Evolutionary conservation across 2,329 filamentous ascomycete genomes (phyloP), one percentile per base, ranked within the genome.

Genomic region (Phialocephala sp.): DNA sequence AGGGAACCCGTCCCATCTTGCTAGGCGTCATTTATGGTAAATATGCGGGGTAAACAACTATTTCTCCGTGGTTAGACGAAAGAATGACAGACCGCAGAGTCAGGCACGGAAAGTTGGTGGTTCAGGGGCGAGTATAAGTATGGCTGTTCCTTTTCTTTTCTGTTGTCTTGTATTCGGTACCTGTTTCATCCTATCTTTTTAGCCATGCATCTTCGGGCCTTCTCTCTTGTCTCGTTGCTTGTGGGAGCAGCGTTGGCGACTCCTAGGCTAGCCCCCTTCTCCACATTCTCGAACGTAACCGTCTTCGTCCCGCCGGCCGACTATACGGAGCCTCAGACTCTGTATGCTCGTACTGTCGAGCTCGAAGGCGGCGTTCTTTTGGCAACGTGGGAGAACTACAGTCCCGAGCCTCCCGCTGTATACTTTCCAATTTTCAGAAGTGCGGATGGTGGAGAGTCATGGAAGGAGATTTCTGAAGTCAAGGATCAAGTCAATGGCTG

Each of bases 401-500:
- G 81, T 20, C 83, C 82, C 8, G 81, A 88, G 71, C 85, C 84
- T 18, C 85, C 85, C 0, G 41, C 72, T 1, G 73, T 76, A 36
- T 80, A 78, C 69, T 88, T 86, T 73, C 87, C 84, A 62, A 82
- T 86, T 69, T 85, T 80, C 72, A 76, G 79, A 67, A 86, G 83
- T 45, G 77, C 72, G n/a, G 85, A 89, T 72, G 77, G 80, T 41
- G 86, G 87, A 14, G 73, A 80, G 60, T 87, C 84, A 1, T 92
- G 90, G 90, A 80, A 81, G 18, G 84, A 89, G 73, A 80, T 90
- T 59, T 86, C 87, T 4, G 82, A 82, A 18, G 85, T 92, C 11
- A 79, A 85, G 15, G 90, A 92, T 73, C 81, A 84, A 58, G 85
- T 84, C 36, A 88, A 90, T 69, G 83, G 83, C 50, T 87, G 85